These are phyloP conservation scores for Boechera stricta DNA, from an alignment of 345 rosid species.

Conservation along the genomic window DNA sequence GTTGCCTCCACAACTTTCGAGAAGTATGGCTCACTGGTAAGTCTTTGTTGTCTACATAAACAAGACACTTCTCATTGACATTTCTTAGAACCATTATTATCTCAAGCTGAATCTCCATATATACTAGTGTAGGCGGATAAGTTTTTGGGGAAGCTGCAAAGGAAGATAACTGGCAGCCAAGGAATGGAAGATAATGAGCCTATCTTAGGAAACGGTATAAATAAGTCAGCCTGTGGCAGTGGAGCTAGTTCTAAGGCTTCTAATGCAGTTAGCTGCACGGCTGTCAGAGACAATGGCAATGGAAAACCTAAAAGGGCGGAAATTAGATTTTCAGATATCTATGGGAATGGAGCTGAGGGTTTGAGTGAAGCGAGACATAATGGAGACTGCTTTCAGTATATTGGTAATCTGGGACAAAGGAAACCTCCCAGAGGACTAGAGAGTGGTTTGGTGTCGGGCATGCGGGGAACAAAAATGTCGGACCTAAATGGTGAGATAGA, in stretches of 20 bases:
- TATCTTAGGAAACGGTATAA: conserved; percentile 31
- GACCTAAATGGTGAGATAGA: conserved; percentile 45
- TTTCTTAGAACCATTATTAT: background rate
- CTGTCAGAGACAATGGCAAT: conserved; percentile 38
- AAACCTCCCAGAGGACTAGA: conserved; percentile 40
- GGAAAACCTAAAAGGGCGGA: conserved; percentile 30
- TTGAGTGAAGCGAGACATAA: conserved; percentile 44
- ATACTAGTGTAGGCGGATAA: conserved; percentile 63
- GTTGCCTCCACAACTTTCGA: conserved; percentile 47
- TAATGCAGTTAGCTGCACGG: conserved; percentile 28
- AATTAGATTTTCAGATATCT: conserved; percentile 34
- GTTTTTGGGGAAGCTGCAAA: conserved; percentile 63
- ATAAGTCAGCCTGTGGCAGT: conserved; percentile 31
- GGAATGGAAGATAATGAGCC: conserved; percentile 44
- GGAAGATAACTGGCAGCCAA: conserved; percentile 46
- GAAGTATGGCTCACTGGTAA: conserved; percentile 60
- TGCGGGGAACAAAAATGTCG: conserved; percentile 47
- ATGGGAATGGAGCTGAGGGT: conserved; percentile 34
- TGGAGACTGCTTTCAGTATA: conserved; percentile 44
- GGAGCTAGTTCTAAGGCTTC: conserved; percentile 45
- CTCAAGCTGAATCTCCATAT: conserved; percentile 28
- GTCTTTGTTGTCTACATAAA: conserved; percentile 32
- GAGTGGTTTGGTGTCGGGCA: conserved; percentile 43
- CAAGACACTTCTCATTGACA: background rate
- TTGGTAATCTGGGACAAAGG: conserved; percentile 40